Evolutionary conservation across 2,329 filamentous ascomycete genomes (phyloP).

Genomic region (Talaromyces pinophilus): DNA sequence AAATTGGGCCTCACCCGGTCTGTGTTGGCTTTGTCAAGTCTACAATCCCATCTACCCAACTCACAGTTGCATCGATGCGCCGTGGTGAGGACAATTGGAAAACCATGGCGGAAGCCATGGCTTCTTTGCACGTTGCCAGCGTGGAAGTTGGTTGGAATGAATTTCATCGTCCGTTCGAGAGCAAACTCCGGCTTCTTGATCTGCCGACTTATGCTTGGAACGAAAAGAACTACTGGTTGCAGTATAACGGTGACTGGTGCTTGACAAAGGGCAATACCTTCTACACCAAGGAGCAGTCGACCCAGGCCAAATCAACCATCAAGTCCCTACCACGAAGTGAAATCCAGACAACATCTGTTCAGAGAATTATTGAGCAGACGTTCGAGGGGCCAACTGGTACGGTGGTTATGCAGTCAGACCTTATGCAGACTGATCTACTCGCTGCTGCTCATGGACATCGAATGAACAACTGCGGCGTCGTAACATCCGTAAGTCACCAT

Average conservation of each 20-base stretch:
- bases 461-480: constrained; percentile 25
- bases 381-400: constrained; percentile 4
- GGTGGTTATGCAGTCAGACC: constrained; percentile 25
- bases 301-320: background rate
- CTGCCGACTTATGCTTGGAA: constrained; percentile 70
- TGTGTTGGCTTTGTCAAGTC: constrained; percentile 69
- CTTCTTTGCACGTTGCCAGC: constrained; percentile 62
- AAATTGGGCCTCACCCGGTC: constrained; percentile 73
- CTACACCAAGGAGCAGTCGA: background rate
- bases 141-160: constrained; percentile 70
- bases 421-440: constrained; percentile 21
- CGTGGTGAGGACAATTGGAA: constrained; percentile 65
- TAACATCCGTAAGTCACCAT: constrained; percentile 12
- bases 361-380: constrained; percentile 18
- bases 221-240: constrained; percentile 71
- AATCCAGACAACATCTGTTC: constrained; percentile 28
- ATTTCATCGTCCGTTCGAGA: constrained; percentile 64
- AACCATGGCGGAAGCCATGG: constrained; percentile 61
- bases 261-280: constrained; percentile 65
- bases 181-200: constrained; percentile 59
- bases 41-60: constrained; percentile 57
- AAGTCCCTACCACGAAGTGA: constrained; percentile 26
- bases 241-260: constrained; percentile 70
- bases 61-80: constrained; percentile 62
- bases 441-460: constrained; percentile 26